A percentile compares a stretch with the other conserved stretches of the same genome.
phyloP scores from a whole-genome alignment of 2,329 filamentous ascomycete genomes.

The Alternaria novae-zelandiae region DNA sequence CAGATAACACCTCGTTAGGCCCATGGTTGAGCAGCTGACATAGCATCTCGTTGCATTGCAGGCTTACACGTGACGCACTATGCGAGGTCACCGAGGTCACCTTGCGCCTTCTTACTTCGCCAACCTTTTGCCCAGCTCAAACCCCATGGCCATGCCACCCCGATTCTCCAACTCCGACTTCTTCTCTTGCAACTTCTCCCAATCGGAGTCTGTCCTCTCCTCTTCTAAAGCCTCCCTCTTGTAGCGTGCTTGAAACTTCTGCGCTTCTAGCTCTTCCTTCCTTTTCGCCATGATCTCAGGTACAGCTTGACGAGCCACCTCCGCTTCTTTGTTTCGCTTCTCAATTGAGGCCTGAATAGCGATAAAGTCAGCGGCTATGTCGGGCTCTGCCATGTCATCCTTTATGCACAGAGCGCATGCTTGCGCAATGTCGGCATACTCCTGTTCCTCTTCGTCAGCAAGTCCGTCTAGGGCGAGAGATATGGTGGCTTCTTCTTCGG shows the following conservation, averaged over 20 bases:
- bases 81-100: not conserved
- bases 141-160: not conserved
- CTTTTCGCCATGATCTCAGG: not conserved
- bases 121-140: not conserved
- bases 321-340: not conserved
- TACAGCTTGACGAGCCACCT: not conserved
- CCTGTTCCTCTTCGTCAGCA: not conserved
- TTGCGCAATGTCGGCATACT: not conserved
- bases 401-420: not conserved
- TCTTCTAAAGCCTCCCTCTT: not conserved
- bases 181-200: not conserved
- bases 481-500: not conserved
- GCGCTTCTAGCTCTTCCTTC: not conserved
- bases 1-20: not conserved
- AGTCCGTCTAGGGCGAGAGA: not conserved
- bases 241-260: not conserved
- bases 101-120: not conserved
- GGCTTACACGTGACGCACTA: not conserved
- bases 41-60: not conserved
- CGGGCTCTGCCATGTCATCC: too few relatives aligned
- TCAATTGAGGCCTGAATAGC: not conserved
- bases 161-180: not conserved
- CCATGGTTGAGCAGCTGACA: not conserved
- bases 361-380: too few relatives aligned
- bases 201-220: not conserved